Evolutionary conservation across 352 stramenopile genomes (phyloP).

Genomic region (Phytophthora syringae): DNA sequence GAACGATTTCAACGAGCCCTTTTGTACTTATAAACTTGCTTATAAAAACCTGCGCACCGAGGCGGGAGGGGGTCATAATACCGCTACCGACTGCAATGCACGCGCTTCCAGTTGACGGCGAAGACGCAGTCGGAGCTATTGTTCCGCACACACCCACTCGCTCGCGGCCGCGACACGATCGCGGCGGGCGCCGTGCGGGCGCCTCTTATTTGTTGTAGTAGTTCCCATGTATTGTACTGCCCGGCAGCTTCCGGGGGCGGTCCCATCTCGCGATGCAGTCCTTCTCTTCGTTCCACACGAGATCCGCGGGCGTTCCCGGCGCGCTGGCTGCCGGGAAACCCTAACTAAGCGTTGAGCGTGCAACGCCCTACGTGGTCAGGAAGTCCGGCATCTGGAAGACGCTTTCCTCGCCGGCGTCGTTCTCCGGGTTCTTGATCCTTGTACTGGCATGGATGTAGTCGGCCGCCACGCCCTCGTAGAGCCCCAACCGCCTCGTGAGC

Average conservation of each 20-base stretch:
- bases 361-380: slow-evolving; percentile 41
- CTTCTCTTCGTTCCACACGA: slow-evolving; percentile 51
- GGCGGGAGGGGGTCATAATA: slow-evolving; percentile 44
- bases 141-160: slow-evolving; percentile 42
- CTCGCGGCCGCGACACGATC: slow-evolving; percentile 34
- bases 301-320: slow-evolving; percentile 30
- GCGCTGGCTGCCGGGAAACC: slow-evolving; percentile 42
- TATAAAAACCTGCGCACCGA: slow-evolving; percentile 53
- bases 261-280: slow-evolving; percentile 43
- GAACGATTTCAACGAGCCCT: slow-evolving; percentile 43
- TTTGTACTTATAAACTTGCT: slow-evolving; percentile 60
- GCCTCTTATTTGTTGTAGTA: slow-evolving; percentile 41
- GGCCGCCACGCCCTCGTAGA: slow-evolving; percentile 63
- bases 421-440: slow-evolving; percentile 55
- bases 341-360: slow-evolving; percentile 40
- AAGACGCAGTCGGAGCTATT: slow-evolving; percentile 46
- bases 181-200: slow-evolving; percentile 31
- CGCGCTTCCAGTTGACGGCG: slow-evolving; percentile 42
- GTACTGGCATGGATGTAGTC: slow-evolving; percentile 69
- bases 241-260: slow-evolving; percentile 28
- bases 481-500: slow-evolving; percentile 50
- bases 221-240: slow-evolving; percentile 57
- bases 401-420: slow-evolving; percentile 49
- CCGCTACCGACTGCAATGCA: slow-evolving; percentile 52
- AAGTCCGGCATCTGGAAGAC: slow-evolving; percentile 65